Evolutionary conservation across 2,329 filamentous ascomycete genomes (phyloP).

Genomic region (Hyphodiscus sp.): DNA sequence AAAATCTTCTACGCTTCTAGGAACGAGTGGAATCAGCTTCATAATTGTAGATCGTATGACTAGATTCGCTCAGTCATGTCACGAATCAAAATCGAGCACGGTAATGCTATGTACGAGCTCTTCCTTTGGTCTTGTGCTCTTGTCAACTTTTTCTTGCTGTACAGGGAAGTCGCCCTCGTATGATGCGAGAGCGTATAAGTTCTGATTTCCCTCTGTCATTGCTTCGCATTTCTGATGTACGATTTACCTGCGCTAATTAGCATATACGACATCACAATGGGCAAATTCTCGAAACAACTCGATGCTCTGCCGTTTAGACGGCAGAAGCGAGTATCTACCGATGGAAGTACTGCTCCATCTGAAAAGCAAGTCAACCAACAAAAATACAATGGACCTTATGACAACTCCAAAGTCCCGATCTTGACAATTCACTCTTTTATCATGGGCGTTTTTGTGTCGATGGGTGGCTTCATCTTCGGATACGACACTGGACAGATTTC

Average conservation of each 20-base stretch:
- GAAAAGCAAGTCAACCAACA: constrained; percentile 6
- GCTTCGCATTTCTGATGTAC: background rate
- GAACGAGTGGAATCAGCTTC: background rate
- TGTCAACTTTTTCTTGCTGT: constrained; percentile 1
- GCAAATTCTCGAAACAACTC: constrained; percentile 9
- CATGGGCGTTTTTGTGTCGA: constrained; percentile 21
- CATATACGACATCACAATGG: constrained; percentile 9
- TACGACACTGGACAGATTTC: constrained; percentile 74
- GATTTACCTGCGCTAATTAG: constrained; percentile 1
- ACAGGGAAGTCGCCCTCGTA: background rate
- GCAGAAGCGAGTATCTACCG: constrained; percentile 4
- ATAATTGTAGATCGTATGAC: background rate
- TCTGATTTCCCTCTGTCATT: background rate
- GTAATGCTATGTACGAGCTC: background rate
- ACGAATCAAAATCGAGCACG: background rate
- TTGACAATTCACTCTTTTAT: constrained; percentile 19
- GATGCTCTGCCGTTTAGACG: constrained; percentile 5
- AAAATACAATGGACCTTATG: constrained; percentile 11
- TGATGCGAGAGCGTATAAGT: background rate
- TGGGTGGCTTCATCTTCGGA: constrained; percentile 39
- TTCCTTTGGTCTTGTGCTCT: constrained; percentile 7
- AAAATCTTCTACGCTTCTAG: background rate
- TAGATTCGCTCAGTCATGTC: background rate
- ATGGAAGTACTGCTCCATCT: constrained; percentile 11
- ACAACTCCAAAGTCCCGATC: constrained; percentile 11